Evolutionary conservation across 176 grass and related monocot species (phyloP), one percentile per base, ranked within the genome.

Genomic region (Oryza brachyantha): DNA sequence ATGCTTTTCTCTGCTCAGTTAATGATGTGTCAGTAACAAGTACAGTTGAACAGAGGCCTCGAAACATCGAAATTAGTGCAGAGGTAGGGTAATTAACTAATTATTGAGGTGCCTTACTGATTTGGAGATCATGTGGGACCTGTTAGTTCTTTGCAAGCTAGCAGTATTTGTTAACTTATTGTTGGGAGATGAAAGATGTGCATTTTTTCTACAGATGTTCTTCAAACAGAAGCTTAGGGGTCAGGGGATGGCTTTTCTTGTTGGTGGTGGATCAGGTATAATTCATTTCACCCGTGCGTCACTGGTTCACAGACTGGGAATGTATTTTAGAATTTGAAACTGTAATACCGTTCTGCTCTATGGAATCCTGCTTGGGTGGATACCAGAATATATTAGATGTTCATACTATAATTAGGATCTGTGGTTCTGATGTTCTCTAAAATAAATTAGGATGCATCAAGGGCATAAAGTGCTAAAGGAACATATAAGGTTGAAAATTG

Each of bases 171-270:
- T 21, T 11, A 71, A 58, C 35, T 84, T 84, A 43, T 64, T 73
- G 32, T 64, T 77, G 66, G 72, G 52, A 83, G 57, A 48, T 86
- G 26, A 86, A 68, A 76, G 16, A 1, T 73, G 37, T 57, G 8
- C 12, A 40, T 71, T 81, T 50, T 29, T 43, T 64, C 13, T 77
- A 5, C 66, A 99, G 96, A 80, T 91, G 73, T 89, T 99, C 68
- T 90, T 99, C 55, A 99, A 93, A 89, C 92, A 94, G 57, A 99
- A 98, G 74, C 81, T 99, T 87, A 88, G 85, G 82, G 92, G 96
- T 57, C 96, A 94, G 80, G 92, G 92, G 19, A 82, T 99, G 89
- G 92, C 84, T 71, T 99, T 99, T 79, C 89, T 99, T 85, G 84
- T 99, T 19, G 96, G 87, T 0, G 88, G 96, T 87, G 96, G 96